A percentile compares a stretch with the other conserved stretches of the same genome.
phyloP scores from a whole-genome alignment of 768 basidiomycete species.

The Hypholoma sublateritium region DNA sequence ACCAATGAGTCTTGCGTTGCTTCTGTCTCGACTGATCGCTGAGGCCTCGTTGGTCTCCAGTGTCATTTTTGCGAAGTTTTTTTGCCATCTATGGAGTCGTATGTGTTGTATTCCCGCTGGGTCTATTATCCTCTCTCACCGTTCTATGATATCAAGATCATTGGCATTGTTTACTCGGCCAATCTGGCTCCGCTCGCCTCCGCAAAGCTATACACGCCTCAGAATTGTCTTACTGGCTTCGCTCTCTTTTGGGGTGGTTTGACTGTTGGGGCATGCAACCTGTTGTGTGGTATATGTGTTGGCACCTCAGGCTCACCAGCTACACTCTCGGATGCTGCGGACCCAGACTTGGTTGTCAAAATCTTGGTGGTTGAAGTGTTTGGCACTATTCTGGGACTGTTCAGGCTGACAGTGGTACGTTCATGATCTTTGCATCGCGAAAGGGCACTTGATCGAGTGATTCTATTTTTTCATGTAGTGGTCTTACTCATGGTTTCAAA shows the following conservation, averaged over 20 bases:
- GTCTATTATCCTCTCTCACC: not conserved
- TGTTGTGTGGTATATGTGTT: conserved; percentile 92
- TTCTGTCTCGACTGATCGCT: not conserved
- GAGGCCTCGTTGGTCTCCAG: conserved; percentile 36
- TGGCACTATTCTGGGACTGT: conserved; percentile 87
- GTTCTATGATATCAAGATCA: conserved; percentile 55
- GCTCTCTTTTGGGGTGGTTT: conserved; percentile 97
- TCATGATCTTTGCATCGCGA: not conserved
- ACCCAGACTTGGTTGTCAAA: conserved; percentile 93
- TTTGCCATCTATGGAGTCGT: conserved; percentile 98
- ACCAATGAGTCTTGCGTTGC: not conserved
- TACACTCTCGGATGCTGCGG: conserved; percentile 92
- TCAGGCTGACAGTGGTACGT: conserved; percentile 89
- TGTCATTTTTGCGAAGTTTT: conserved; percentile 97
- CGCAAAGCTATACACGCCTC: conserved; percentile 70
- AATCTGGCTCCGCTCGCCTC: conserved; percentile 69
- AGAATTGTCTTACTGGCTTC: conserved; percentile 94
- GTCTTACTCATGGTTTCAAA: conserved; percentile 77
- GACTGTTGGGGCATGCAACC: conserved; percentile 91
- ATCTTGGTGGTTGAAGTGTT: conserved; percentile 96
- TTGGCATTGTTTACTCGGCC: conserved; percentile 93
- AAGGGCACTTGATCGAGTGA: not conserved
- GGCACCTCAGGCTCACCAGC: conserved; percentile 96
- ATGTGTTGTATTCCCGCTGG: conserved; percentile 28
- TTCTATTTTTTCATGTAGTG: conserved; percentile 42